A percentile compares a stretch with the other conserved stretches of the same genome.
These are phyloP conservation scores for Colletotrichum australisinense DNA, from an alignment of 2,329 filamentous ascomycete species.

Conservation along the genomic window DNA sequence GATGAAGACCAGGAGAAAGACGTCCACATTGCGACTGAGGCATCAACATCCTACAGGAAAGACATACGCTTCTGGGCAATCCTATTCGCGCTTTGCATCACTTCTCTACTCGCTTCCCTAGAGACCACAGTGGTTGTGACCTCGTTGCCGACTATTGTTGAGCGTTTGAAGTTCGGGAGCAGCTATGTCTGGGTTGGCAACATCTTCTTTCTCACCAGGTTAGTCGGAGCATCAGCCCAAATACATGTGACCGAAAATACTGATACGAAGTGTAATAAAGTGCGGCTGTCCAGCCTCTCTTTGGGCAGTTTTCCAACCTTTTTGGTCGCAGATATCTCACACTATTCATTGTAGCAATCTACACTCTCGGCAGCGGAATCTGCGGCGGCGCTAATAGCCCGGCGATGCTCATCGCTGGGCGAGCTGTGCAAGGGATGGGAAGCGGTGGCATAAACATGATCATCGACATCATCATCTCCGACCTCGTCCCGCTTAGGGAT, in stretches of 20 bases:
- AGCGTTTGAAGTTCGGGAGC: no score
- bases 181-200: no score
- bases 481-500: conserved; percentile 61
- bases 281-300: no score
- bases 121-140: no score
- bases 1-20: neutral
- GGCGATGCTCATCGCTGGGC: conserved; percentile 60
- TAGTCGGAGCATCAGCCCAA: no score
- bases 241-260: no score
- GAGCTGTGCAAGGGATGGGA: conserved; percentile 60
- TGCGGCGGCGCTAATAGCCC: conserved; percentile 57
- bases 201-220: no score
- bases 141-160: no score
- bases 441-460: conserved; percentile 48
- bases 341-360: conserved; percentile 55
- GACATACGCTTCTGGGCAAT: conserved; percentile 43
- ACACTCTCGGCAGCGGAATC: conserved; percentile 64
- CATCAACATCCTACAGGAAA: conserved; percentile 6
- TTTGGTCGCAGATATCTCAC: conserved; percentile 60
- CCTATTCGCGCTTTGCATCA: conserved; percentile 39
- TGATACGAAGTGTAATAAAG: no score
- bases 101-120: conserved; percentile 42
- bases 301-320: conserved; percentile 61
- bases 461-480: conserved; percentile 50
- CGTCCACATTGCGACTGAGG: neutral